Conservation (phyloP, 768 basidiomycete species). For the Kwoniella botswanensis region DNA sequence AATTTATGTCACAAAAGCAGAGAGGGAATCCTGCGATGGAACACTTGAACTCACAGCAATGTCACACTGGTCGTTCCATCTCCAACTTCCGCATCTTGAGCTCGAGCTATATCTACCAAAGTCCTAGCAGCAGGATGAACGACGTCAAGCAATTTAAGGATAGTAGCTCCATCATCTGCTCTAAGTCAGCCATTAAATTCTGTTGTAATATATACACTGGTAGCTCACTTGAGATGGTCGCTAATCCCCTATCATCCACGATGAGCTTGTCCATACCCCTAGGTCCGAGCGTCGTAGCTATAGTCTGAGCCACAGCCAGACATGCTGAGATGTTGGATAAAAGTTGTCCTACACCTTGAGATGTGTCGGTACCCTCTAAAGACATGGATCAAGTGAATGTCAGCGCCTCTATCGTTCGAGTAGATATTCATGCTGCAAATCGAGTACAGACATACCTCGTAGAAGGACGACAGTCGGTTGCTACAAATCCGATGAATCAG, state of each 20-base stretch:
- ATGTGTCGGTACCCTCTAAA: slow-evolving; percentile 88
- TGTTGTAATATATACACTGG: neutral
- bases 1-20: neutral
- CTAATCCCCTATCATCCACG: slow-evolving; percentile 88
- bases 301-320: slow-evolving; percentile 86
- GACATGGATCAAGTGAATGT: neutral
- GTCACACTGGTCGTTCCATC: slow-evolving; percentile 99
- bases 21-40: neutral
- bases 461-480: slow-evolving; percentile 98
- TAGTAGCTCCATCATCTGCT: slow-evolving; percentile 91
- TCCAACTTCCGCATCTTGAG: slow-evolving; percentile 98
- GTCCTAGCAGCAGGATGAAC: slow-evolving; percentile 97
- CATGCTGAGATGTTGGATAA: slow-evolving; percentile 97
- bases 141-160: slow-evolving; percentile 94
- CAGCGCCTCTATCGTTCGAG: neutral
- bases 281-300: slow-evolving; percentile 94
- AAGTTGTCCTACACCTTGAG: slow-evolving; percentile 89
- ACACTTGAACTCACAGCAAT: slow-evolving; percentile 62
- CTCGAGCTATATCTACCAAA: slow-evolving; percentile 96
- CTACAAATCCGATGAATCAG: slow-evolving; percentile 59
- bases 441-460: slow-evolving; percentile 58
- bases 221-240: slow-evolving; percentile 82
- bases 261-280: slow-evolving; percentile 99
- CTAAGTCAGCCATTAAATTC: neutral
- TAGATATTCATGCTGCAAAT: neutral